Evolutionary conservation across 257 asterid genomes (phyloP).

Genomic region (Cordia subcordata): DNA sequence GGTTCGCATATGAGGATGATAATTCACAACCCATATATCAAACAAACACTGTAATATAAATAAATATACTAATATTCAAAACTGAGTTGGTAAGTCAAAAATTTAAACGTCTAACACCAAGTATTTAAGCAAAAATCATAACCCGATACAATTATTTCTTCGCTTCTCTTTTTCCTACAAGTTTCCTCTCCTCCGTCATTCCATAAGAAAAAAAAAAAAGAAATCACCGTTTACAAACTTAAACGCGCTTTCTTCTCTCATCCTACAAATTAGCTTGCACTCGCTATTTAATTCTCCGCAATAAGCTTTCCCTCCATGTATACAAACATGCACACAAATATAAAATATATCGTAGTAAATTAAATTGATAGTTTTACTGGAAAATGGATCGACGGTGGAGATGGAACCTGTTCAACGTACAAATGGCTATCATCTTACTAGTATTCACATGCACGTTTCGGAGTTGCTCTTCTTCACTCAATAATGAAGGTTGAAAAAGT

Average conservation of each 20-base stretch:
- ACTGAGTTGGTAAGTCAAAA: too few species aligned
- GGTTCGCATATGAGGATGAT: too few species aligned
- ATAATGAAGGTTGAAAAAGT: conserved; percentile 16
- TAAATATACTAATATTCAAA: too few species aligned
- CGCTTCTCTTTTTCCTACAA: too few species aligned
- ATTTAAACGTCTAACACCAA: too few species aligned
- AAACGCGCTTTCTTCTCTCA: conserved; percentile 23
- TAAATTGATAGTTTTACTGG: background rate
- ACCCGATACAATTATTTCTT: too few species aligned
- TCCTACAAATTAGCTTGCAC: conserved; percentile 12
- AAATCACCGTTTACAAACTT: conserved; percentile 4
- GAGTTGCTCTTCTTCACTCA: conserved; percentile 16
- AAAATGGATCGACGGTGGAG: conserved; percentile 13
- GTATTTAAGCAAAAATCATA: too few species aligned
- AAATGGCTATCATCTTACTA: background rate
- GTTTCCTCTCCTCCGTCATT: too few species aligned
- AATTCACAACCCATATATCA: too few species aligned
- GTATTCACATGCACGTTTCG: background rate
- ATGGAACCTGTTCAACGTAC: conserved; percentile 3
- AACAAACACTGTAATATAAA: too few species aligned
- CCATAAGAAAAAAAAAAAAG: too few species aligned
- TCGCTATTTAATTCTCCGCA: background rate
- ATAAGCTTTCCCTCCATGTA: background rate
- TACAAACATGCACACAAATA: background rate
- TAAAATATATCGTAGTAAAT: background rate